A percentile compares a stretch with the other conserved stretches of the same genome.
These are phyloP conservation scores for Kalanchoe fedtschenkoi DNA, from an alignment of 164 flowering plant genomes.

Conservation along the genomic window DNA sequence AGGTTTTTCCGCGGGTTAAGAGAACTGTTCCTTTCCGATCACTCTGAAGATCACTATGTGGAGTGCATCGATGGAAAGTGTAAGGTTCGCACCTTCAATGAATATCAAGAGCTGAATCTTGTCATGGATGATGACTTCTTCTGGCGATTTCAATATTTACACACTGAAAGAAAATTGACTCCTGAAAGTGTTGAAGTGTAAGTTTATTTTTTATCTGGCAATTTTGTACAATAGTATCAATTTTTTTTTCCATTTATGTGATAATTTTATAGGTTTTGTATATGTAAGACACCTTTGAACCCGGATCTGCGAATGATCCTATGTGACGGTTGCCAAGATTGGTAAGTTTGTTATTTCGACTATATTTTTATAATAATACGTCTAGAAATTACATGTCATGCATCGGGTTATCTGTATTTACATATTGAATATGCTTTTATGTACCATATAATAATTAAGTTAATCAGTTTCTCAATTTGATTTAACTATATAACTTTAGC, in stretches of 20 bases:
- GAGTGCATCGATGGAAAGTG: slow-evolving; percentile 82
- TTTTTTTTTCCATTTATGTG: neutral
- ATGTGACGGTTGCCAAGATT: slow-evolving; percentile 69
- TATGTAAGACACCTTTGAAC: slow-evolving; percentile 80
- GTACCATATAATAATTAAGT: too few relatives aligned
- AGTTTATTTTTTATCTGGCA: slow-evolving; percentile 11
- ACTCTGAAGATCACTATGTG: slow-evolving; percentile 55
- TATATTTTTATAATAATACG: too few relatives aligned
- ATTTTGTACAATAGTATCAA: neutral
- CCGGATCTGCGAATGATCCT: slow-evolving; percentile 80
- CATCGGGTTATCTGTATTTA: too few relatives aligned
- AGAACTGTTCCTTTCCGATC: slow-evolving; percentile 73
- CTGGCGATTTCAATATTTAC: slow-evolving; percentile 73
- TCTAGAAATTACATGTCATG: too few relatives aligned
- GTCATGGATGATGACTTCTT: slow-evolving; percentile 74
- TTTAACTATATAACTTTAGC: too few relatives aligned
- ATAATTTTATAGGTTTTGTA: slow-evolving; percentile 49
- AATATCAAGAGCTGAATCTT: slow-evolving; percentile 62
- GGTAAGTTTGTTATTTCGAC: slow-evolving; percentile 28
- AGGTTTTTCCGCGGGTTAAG: slow-evolving; percentile 76
- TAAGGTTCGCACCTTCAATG: slow-evolving; percentile 62
- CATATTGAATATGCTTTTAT: too few relatives aligned
- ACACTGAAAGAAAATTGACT: slow-evolving; percentile 55
- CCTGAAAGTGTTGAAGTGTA: slow-evolving; percentile 86
- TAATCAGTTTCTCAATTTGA: too few relatives aligned